Evolutionary conservation across 2,329 filamentous ascomycete genomes (phyloP).

Genomic region (Xylaria sp.): DNA sequence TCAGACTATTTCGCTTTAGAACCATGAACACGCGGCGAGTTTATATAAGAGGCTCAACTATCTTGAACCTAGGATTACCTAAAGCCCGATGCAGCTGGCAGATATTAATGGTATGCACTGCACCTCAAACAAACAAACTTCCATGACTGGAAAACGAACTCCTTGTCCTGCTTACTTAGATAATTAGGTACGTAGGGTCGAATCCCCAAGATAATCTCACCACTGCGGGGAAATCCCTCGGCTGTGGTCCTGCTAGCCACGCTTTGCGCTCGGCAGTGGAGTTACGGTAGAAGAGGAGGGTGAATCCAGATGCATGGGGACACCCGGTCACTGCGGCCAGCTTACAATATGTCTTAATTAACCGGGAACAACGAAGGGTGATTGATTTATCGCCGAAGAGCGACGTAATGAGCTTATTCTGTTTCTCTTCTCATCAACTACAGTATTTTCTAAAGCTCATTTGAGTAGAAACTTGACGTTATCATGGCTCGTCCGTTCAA

Average conservation of each 20-base stretch:
- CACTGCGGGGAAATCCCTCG: slow-evolving; percentile 28
- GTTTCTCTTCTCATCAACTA: slow-evolving; percentile 3
- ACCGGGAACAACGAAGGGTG: slow-evolving; percentile 2
- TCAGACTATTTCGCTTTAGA: too few relatives aligned
- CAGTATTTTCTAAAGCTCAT: neutral
- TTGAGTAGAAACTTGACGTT: neutral
- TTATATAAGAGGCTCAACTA: neutral
- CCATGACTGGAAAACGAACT: neutral
- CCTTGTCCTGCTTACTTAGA: slow-evolving; percentile 10
- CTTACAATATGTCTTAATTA: slow-evolving; percentile 18
- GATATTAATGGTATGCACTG: too few relatives aligned
- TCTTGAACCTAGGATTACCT: neutral
- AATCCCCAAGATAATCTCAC: slow-evolving; percentile 3
- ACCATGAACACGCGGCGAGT: too few relatives aligned
- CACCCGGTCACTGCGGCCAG: neutral
- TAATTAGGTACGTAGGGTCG: slow-evolving; percentile 6
- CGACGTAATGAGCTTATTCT: neutral
- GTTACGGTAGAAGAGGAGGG: neutral
- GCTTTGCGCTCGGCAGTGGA: slow-evolving; percentile 20
- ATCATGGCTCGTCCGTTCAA: slow-evolving; percentile 39
- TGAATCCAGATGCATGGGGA: neutral
- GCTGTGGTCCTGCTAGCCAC: slow-evolving; percentile 16
- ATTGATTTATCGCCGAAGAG: slow-evolving; percentile 13
- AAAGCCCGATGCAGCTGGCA: slow-evolving; percentile 9
- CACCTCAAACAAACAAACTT: neutral